Evolutionary conservation across 2,329 filamentous ascomycete species (phyloP), one percentile per base, ranked within the genome.

Genomic region (Rachicladosporium sp.): DNA sequence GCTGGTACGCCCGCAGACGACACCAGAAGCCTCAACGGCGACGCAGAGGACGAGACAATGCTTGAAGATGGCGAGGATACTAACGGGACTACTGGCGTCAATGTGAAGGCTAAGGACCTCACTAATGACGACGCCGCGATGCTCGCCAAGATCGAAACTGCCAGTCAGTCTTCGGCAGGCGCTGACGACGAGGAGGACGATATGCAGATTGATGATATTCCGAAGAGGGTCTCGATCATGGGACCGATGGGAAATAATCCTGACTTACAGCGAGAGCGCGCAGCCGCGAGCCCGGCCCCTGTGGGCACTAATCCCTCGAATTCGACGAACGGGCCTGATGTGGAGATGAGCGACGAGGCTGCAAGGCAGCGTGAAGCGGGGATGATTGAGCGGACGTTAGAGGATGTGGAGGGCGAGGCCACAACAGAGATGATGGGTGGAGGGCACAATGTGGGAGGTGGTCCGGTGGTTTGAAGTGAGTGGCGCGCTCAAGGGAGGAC

Each of bases 1-100:
- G 57, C 68, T 54, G 36, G 72, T 65, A 42, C 55, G 6, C 52
- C 56, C 4, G 44, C 47, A 33, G 51, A 50, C 9, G 55, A 55
- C 36, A 42, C 49, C 15, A 47, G 50, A 10, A 56, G 53, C 40
- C 35, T 52, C 31, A 55, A 56, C 34, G 53, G 53, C 9, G 52
- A 56, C 40, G 50, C 45, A 6, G 45, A 50, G 6, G 41, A 46
- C 2, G 42, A 45, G 10, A 39, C 33, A 8, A 42, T 38, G 29
- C 31, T 39, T 3, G 43, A 37, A 10, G 39, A 12, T 10, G 39
- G 21, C 2, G 37, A 30, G n/a, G 41, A 27, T 7, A 27, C 23
- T 27, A 27, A 27, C 7, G 23, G 23, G 15, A 19, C 15, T 27
- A 27, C 23, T 8, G 23, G 5, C 23, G 23, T 8, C 6, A 27